Percentiles rank a stretch among this genome's conserved stretches.
phyloP scores from a whole-genome alignment of 2,329 filamentous ascomycete genomes.

The Stachybotrys chartarum region DNA sequence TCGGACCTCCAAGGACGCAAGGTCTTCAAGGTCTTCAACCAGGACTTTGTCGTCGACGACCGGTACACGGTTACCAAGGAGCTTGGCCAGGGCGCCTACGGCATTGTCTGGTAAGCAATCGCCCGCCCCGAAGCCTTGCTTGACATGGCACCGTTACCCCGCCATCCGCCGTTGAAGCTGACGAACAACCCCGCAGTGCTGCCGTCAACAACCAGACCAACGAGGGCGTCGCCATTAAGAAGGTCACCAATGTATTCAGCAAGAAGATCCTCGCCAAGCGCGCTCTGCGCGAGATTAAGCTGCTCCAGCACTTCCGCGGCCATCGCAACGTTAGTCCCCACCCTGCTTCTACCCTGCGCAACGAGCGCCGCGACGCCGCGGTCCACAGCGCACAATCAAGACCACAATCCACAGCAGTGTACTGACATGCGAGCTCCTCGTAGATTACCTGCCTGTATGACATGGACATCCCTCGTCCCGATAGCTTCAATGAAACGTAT shows the following conservation, averaged over 20 bases:
- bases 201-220: slow-evolving; percentile 85
- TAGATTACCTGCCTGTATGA: slow-evolving; percentile 98
- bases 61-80: slow-evolving; percentile 98
- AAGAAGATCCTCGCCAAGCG: slow-evolving; percentile 99
- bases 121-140: slow-evolving; percentile 1
- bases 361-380: not conserved
- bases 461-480: slow-evolving; percentile 96
- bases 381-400: too few species aligned
- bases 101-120: slow-evolving; percentile 80
- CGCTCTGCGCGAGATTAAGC: slow-evolving; percentile 94
- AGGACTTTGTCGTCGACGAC: slow-evolving; percentile 98
- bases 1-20: slow-evolving; percentile 55
- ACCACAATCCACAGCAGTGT: not conserved
- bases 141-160: slow-evolving; percentile 11
- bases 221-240: slow-evolving; percentile 97
- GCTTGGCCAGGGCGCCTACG: slow-evolving; percentile 94
- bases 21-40: slow-evolving; percentile 99
- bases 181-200: slow-evolving; percentile 51
- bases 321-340: slow-evolving; percentile 65
- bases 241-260: slow-evolving; percentile 99
- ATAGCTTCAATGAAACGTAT: slow-evolving; percentile 99
- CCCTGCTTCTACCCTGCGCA: not conserved
- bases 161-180: slow-evolving; percentile 12
- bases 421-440: not conserved
- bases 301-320: slow-evolving; percentile 93